phyloP scores from a whole-genome alignment of 2,329 filamentous ascomycete species.

The Polychaeton citri region DNA sequence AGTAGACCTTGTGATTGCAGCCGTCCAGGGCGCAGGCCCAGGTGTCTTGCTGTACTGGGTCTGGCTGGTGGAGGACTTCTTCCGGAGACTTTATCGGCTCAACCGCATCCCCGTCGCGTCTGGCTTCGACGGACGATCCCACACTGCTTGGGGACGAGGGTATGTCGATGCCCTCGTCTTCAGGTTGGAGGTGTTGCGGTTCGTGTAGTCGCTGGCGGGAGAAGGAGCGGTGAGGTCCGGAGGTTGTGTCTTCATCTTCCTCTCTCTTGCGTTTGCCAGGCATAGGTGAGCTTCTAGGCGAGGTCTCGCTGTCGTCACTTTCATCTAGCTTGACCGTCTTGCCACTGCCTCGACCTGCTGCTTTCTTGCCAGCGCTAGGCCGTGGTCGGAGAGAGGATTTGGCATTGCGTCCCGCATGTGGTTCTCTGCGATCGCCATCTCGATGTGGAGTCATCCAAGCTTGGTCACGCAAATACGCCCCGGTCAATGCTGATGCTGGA shows the following conservation, averaged over 20 bases:
- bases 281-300: slow-evolving; percentile 9
- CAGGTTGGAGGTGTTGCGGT: neutral
- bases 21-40: slow-evolving; percentile 55
- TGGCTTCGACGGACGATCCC: neutral
- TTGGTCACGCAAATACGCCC: too few species aligned
- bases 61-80: slow-evolving; percentile 5
- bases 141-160: slow-evolving; percentile 13
- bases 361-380: slow-evolving; percentile 17
- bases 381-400: slow-evolving; percentile 21
- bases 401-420: slow-evolving; percentile 18
- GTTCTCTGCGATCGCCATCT: too few species aligned
- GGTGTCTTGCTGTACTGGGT: slow-evolving; percentile 32
- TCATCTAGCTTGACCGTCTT: slow-evolving; percentile 17
- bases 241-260: slow-evolving; percentile 1
- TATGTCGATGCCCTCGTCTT: slow-evolving; percentile 23
- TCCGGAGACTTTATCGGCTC: slow-evolving; percentile 17
- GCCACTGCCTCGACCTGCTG: slow-evolving; percentile 8
- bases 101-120: slow-evolving; percentile 3
- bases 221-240: neutral
- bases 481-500: too few species aligned
- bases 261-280: slow-evolving; percentile 7
- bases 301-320: slow-evolving; percentile 10
- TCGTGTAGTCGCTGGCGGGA: neutral
- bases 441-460: too few species aligned
- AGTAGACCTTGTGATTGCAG: slow-evolving; percentile 51